These are phyloP conservation scores for Xylogone sp. DNA, from an alignment of 2,329 filamentous ascomycete genomes.

Conservation along the genomic window DNA sequence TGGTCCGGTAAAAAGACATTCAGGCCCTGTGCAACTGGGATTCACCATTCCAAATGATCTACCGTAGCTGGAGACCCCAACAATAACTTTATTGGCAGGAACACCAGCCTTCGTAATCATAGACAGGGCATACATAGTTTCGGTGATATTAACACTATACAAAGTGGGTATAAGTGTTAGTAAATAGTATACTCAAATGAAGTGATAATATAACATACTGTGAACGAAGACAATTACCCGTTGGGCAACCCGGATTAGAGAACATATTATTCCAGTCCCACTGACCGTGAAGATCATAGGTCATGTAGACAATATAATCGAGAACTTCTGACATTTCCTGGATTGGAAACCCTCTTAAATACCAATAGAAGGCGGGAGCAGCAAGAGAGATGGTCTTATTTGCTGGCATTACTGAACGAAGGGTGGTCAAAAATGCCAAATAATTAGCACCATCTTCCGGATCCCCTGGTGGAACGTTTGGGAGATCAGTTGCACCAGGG, in stretches of 20 bases:
- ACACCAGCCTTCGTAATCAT: slow-evolving; percentile 31
- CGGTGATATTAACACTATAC: slow-evolving; percentile 9
- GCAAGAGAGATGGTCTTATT: slow-evolving; percentile 24
- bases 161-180: too few species aligned
- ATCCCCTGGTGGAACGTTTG: slow-evolving; percentile 22
- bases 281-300: slow-evolving; percentile 14
- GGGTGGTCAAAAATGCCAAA: not conserved
- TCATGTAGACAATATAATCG: slow-evolving; percentile 31
- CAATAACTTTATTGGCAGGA: slow-evolving; percentile 24
- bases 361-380: slow-evolving; percentile 36
- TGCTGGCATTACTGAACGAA: not conserved
- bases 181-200: too few species aligned
- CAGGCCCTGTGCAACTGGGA: slow-evolving; percentile 14
- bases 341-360: slow-evolving; percentile 33
- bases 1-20: slow-evolving; percentile 26
- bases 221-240: slow-evolving; percentile 2
- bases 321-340: slow-evolving; percentile 24
- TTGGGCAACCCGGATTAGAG: slow-evolving; percentile 5
- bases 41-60: slow-evolving; percentile 30
- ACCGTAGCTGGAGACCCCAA: slow-evolving; percentile 30
- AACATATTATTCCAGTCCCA: slow-evolving; percentile 9
- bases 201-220: too few species aligned
- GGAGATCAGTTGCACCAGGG: slow-evolving; percentile 26
- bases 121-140: not conserved
- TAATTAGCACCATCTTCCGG: not conserved